Conservation (phyloP, 441 rosid species). For the Pelargonium cotyledonis region DNA sequence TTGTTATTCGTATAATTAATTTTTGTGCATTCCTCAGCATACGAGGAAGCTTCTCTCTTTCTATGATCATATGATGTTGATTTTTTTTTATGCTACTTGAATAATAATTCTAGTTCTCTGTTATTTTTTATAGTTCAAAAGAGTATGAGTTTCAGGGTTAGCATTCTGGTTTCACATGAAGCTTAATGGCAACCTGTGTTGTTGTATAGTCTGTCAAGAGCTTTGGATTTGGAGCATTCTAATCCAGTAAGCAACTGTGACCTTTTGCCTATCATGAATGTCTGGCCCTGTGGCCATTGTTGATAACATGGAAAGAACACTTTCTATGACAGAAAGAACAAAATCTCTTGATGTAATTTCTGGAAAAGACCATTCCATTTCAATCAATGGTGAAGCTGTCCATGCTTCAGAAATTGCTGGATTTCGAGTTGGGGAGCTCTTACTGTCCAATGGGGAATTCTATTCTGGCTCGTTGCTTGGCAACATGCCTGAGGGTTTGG, state of each 20-base stretch:
- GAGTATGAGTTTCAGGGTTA: no score
- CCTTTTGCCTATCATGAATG: constrained; percentile 70
- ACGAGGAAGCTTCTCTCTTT: neutral
- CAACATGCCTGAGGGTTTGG: constrained; percentile 69
- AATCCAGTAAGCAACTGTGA: constrained; percentile 28
- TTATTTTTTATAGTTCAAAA: neutral
- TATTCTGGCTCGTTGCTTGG: constrained; percentile 74
- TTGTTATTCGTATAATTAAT: no score
- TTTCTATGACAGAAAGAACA: constrained; percentile 59
- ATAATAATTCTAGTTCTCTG: neutral
- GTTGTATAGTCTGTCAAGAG: neutral
- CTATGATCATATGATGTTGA: neutral
- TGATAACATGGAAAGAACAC: constrained; percentile 41
- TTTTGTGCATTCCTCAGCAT: neutral
- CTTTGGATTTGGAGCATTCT: neutral
- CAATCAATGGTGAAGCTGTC: constrained; percentile 48
- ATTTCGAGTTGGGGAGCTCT: constrained; percentile 56
- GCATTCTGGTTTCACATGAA: neutral
- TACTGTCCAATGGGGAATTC: constrained; percentile 58
- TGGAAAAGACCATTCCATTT: constrained; percentile 36
- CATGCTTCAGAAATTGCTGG: constrained; percentile 46
- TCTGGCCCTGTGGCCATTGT: constrained; percentile 57
- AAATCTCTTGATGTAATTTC: constrained; percentile 53
- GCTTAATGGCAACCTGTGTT: neutral
- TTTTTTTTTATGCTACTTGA: neutral